Conservation (phyloP, 805 yeast species). For the Saccharomycopsis sp. region DNA sequence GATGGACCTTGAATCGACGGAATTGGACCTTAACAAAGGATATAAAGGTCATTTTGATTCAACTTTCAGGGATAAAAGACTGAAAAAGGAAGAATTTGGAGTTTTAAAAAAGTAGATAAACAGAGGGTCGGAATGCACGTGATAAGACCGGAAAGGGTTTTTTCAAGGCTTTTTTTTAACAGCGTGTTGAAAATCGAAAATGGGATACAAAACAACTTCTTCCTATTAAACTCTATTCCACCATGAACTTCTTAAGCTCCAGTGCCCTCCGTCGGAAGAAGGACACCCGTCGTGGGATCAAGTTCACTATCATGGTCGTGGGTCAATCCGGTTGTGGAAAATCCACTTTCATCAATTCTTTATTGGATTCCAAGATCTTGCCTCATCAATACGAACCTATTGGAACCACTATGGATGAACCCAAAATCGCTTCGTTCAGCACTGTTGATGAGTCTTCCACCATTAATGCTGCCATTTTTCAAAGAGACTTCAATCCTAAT, state of each 20-base stretch:
- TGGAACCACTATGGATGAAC: slow-evolving; percentile 23
- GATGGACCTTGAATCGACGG: too few species aligned
- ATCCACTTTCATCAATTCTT: slow-evolving; percentile 61
- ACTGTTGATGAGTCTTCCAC: slow-evolving; percentile 24
- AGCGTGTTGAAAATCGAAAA: too few species aligned
- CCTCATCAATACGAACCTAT: slow-evolving; percentile 45
- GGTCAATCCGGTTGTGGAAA: slow-evolving; percentile 75
- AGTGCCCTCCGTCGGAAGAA: slow-evolving; percentile 38
- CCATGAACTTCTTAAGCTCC: slow-evolving; percentile 18
- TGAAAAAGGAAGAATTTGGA: too few species aligned
- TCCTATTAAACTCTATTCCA: too few species aligned
- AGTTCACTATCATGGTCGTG: slow-evolving; percentile 61
- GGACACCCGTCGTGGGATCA: slow-evolving; percentile 63
- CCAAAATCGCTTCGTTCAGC: slow-evolving; percentile 40
- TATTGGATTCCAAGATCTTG: slow-evolving; percentile 51
- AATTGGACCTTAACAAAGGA: too few species aligned
- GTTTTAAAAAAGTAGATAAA: too few species aligned
- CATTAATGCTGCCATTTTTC: slow-evolving; percentile 47
- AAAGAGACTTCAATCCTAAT: slow-evolving; percentile 51
- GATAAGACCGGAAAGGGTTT: too few species aligned
- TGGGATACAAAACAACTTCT: too few species aligned
- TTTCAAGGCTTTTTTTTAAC: too few species aligned
- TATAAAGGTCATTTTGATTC: too few species aligned
- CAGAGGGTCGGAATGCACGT: too few species aligned
- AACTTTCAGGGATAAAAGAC: too few species aligned